Base-by-base conservation (phyloP, 2,329 filamentous ascomycete genomes). In the Didymella sp. region DNA sequence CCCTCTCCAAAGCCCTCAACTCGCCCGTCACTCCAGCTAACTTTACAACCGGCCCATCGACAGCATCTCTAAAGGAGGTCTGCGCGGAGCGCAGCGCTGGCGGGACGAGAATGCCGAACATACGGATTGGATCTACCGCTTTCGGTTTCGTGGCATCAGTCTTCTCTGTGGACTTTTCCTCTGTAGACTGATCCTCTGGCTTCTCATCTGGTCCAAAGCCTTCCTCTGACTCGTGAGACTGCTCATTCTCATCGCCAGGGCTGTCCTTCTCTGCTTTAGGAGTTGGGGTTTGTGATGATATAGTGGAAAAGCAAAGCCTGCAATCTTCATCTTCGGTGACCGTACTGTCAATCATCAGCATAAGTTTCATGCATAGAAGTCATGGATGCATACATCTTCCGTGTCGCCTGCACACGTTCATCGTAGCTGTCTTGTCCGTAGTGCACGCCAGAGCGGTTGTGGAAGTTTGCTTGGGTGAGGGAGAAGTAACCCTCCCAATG, bases 381-480 rank as follows among this genome's bases (percentile, higher is more conserved):
- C 15, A 2, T 5, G 3, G 70, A 4, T 40, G 9, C 68, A 83
- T 53, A 73, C 70, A 88, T 64, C 51, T 76, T 73, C 49, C 84
- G 77, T 21, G 74, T 76, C 3, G 89, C 88, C 70, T 86, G 86
- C 86, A 91, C 91, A 43, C 90, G 83, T 62, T 86, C 84, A 73
- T 93, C 89, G 71, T 90, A 94, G 69, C 85, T 84, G 66, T 91
- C 87, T 61, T 80, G 82, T 3, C 89, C 89, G 71, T 89, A 92
- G 38, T 85, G 81, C 59, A 85, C 73, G 28, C 87, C 84, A 12
- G 84, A 79, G 69, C 85, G 81, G n/a, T 85, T 85, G 25, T 84
- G 79, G 75, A 91, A 92, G 76, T 92, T 92, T 59, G 90, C 90
- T 55, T 89, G 84, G n/a, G 90, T 88, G 37, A 93, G 80, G 62